Evolutionary conservation across 192 early-diverging fungal genomes (phyloP).

Genomic region (Geranomyces variabilis): DNA sequence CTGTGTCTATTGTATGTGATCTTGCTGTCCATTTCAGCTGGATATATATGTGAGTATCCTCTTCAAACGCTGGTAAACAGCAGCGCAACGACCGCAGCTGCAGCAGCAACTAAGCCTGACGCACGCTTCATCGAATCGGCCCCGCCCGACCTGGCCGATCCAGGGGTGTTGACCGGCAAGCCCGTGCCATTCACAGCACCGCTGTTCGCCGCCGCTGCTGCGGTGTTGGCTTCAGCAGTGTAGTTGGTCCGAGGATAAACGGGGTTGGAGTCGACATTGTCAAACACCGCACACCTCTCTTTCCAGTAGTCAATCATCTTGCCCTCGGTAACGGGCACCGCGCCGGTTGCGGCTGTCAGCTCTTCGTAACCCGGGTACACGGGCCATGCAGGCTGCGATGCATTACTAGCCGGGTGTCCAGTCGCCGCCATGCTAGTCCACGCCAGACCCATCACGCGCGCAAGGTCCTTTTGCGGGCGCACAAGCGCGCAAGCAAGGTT

Average conservation of each 20-base stretch:
- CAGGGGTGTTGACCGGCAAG: no score
- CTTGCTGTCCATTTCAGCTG: no score
- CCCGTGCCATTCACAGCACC: no score
- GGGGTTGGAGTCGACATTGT: not conserved
- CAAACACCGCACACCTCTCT: not conserved
- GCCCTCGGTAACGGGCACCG: not conserved
- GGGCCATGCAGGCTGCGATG: not conserved
- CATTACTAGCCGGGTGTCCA: not conserved
- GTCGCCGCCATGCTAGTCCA: slow-evolving; percentile 8
- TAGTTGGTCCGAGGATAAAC: not conserved
- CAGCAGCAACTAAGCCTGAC: no score
- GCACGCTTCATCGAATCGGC: no score
- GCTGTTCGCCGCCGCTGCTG: not conserved
- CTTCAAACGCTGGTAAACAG: no score
- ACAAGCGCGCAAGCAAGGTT: not conserved
- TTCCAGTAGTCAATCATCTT: not conserved
- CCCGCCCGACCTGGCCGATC: no score
- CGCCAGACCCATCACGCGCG: not conserved
- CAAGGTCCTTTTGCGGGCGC: not conserved
- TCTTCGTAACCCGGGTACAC: slow-evolving; percentile 1
- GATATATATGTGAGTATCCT: no score
- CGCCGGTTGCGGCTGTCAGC: not conserved
- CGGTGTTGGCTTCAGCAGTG: not conserved
- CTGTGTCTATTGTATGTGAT: no score
- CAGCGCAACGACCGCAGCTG: no score